A percentile compares a stretch with the other conserved stretches of the same genome.
These are phyloP conservation scores for Lepidium sativum DNA, from an alignment of 345 rosid genomes.

Conservation along the genomic window DNA sequence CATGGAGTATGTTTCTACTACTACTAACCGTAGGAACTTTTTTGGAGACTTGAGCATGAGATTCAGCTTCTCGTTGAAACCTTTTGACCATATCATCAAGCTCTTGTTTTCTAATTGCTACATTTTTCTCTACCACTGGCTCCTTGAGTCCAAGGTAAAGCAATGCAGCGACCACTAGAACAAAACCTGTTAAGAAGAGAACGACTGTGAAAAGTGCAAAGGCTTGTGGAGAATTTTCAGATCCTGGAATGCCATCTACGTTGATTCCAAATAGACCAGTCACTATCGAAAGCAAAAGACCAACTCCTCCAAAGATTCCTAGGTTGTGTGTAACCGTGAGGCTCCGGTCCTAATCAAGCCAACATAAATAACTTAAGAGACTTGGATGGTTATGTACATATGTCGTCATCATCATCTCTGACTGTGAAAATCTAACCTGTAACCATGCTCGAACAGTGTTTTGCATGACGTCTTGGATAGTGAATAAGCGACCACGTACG, in stretches of 20 bases:
- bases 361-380: background rate
- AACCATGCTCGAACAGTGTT: constrained; percentile 60
- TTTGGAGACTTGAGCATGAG: constrained; percentile 46
- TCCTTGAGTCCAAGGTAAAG: constrained; percentile 51
- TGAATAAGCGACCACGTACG: constrained; percentile 52
- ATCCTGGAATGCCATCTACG: constrained; percentile 63
- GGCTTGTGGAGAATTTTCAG: constrained; percentile 34
- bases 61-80: constrained; percentile 58
- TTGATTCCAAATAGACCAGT: constrained; percentile 61
- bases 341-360: constrained; percentile 45
- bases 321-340: constrained; percentile 55
- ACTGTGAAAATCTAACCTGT: constrained; percentile 34
- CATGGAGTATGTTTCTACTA: constrained; percentile 30
- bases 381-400: background rate
- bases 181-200: constrained; percentile 35
- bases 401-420: background rate
- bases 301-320: constrained; percentile 64
- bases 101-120: constrained; percentile 44
- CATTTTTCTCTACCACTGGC: constrained; percentile 37
- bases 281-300: constrained; percentile 47
- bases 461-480: constrained; percentile 63
- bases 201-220: constrained; percentile 38
- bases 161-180: constrained; percentile 34
- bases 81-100: constrained; percentile 47
- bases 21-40: constrained; percentile 27